Percentiles rank a stretch among this genome's conserved stretches.
These are phyloP conservation scores for Macroventuria anomochaeta DNA, from an alignment of 2,329 filamentous ascomycete species.

Conservation along the genomic window DNA sequence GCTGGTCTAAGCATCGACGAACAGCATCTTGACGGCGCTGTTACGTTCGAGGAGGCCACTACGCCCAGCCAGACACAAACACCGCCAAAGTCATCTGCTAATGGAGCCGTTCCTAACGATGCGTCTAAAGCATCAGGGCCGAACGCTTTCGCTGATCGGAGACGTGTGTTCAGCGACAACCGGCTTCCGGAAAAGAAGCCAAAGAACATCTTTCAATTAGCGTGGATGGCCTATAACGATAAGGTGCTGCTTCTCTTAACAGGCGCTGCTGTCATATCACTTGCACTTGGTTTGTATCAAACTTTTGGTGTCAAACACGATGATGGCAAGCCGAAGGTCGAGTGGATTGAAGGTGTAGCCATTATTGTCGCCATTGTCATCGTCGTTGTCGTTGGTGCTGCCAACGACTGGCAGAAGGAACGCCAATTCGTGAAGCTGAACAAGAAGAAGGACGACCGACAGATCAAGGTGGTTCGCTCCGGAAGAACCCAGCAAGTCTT, in stretches of 20 bases:
- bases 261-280: slow-evolving; percentile 73
- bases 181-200: slow-evolving; percentile 72
- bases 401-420: slow-evolving; percentile 84
- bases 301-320: slow-evolving; percentile 66
- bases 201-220: slow-evolving; percentile 72
- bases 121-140: slow-evolving; percentile 23
- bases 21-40: slow-evolving; percentile 64
- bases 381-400: slow-evolving; percentile 77
- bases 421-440: slow-evolving; percentile 81
- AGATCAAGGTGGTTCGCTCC: slow-evolving; percentile 77
- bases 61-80: slow-evolving; percentile 30
- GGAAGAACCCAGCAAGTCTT: slow-evolving; percentile 71
- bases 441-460: slow-evolving; percentile 77
- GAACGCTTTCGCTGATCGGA: slow-evolving; percentile 65
- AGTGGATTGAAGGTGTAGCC: slow-evolving; percentile 84
- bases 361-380: slow-evolving; percentile 79
- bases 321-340: slow-evolving; percentile 62
- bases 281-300: slow-evolving; percentile 77
- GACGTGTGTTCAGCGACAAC: slow-evolving; percentile 73
- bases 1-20: slow-evolving; percentile 76
- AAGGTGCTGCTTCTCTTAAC: slow-evolving; percentile 65
- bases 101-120: slow-evolving; percentile 6
- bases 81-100: slow-evolving; percentile 26
- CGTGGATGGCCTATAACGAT: slow-evolving; percentile 85
- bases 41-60: slow-evolving; percentile 72